Conservation (phyloP, 495 filamentous ascomycete species). For the Daldinia bambusicola region DNA sequence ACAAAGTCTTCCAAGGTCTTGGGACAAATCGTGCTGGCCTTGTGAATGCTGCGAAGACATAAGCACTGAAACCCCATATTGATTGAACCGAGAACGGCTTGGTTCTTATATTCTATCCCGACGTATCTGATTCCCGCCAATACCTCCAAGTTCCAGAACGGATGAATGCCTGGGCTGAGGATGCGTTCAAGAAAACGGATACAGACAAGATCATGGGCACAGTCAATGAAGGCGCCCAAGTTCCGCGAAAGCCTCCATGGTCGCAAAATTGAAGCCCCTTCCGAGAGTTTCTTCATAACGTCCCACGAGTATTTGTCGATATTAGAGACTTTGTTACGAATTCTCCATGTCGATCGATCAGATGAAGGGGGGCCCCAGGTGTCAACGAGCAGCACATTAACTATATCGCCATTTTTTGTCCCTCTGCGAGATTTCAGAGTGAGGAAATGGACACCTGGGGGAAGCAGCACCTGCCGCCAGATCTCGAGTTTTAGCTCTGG, state of each 20-base stretch:
- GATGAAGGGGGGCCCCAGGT: no score
- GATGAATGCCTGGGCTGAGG: background rate
- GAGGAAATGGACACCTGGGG: constrained; percentile 22
- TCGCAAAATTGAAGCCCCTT: background rate
- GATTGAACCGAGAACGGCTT: no score
- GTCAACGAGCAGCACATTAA: no score
- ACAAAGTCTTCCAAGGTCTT: constrained; percentile 30
- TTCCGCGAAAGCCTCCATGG: background rate
- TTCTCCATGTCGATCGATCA: constrained; percentile 19
- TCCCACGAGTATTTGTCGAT: constrained; percentile 6
- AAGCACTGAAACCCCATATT: background rate
- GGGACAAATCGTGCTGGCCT: constrained; percentile 16
- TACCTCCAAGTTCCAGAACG: background rate
- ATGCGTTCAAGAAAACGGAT: background rate
- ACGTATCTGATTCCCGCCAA: constrained; percentile 5
- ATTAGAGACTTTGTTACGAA: background rate
- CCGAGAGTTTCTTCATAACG: background rate
- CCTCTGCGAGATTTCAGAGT: background rate
- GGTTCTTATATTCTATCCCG: background rate
- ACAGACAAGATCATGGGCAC: constrained; percentile 5
- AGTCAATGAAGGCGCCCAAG: background rate
- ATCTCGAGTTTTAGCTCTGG: constrained; percentile 34
- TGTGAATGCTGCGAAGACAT: background rate
- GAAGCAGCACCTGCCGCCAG: constrained; percentile 19
- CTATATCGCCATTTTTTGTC: background rate